Percentiles rank a stretch among this genome's conserved stretches.
These are phyloP conservation scores for Sarcocystis neurona DNA, from an alignment of 169 alveolate genomes.

Conservation along the genomic window DNA sequence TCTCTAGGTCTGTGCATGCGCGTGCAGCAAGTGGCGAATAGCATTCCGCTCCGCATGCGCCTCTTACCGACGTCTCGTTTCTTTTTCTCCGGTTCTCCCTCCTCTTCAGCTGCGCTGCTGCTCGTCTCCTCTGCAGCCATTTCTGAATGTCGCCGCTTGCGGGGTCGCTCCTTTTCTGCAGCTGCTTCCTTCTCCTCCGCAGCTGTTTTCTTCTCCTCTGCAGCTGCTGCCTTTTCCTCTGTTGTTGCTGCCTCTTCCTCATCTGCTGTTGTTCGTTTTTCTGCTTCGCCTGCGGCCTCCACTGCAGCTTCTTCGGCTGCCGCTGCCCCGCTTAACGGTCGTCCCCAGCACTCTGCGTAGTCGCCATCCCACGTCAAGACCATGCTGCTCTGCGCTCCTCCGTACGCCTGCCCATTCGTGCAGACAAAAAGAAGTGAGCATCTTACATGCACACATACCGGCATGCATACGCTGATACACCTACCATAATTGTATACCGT, in stretches of 20 bases:
- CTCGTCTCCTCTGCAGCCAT: background rate
- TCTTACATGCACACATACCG: too few relatives aligned
- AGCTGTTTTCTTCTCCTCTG: background rate
- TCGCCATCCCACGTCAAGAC: slow-evolving; percentile 39
- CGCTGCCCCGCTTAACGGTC: background rate
- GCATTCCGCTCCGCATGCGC: slow-evolving; percentile 3
- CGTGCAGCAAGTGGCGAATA: too few relatives aligned
- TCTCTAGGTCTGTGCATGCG: too few relatives aligned
- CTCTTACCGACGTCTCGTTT: background rate
- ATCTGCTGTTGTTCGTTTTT: background rate
- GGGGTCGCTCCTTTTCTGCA: background rate
- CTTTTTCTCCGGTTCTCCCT: background rate
- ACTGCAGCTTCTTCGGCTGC: slow-evolving; percentile 7
- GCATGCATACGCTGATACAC: too few relatives aligned
- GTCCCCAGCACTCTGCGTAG: slow-evolving; percentile 19
- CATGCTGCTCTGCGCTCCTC: slow-evolving; percentile 51
- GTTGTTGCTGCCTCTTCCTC: slow-evolving; percentile 9
- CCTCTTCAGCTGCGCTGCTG: background rate
- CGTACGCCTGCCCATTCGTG: slow-evolving; percentile 55
- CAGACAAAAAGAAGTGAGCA: too few relatives aligned
- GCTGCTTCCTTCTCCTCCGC: slow-evolving; percentile 1
- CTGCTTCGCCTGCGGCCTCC: background rate
- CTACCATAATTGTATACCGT: too few relatives aligned
- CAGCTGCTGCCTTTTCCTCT: slow-evolving; percentile 28
- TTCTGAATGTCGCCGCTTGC: background rate